phyloP scores from a whole-genome alignment of 345 rosid species.

The Laguncularia racemosa region DNA sequence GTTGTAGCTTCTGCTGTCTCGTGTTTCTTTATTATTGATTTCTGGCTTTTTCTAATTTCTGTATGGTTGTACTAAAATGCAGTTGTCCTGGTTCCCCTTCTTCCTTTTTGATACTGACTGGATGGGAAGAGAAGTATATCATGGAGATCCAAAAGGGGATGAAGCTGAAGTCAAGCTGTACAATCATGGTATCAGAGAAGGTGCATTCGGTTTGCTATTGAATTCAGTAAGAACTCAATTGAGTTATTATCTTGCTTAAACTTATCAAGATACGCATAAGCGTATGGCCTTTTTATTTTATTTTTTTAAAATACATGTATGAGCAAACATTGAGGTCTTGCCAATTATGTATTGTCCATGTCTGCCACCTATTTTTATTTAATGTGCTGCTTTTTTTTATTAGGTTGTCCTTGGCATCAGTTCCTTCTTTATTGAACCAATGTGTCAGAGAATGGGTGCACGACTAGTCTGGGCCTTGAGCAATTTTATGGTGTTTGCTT shows the following conservation, averaged over 20 bases:
- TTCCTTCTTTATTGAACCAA: constrained; percentile 82
- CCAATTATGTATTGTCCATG: background rate
- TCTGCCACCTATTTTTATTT: background rate
- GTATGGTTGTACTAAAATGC: constrained; percentile 23
- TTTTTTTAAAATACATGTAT: too few species aligned
- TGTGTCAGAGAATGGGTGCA: constrained; percentile 80
- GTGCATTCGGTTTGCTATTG: constrained; percentile 99
- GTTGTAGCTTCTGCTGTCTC: background rate
- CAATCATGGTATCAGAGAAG: constrained; percentile 89
- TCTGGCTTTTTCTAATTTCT: background rate
- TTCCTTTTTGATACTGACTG: constrained; percentile 97
- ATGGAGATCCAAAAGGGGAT: constrained; percentile 77
- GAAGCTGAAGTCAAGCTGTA: constrained; percentile 46
- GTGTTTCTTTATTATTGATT: background rate
- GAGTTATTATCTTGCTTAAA: constrained; percentile 16
- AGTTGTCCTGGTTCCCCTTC: constrained; percentile 99
- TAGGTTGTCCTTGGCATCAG: constrained; percentile 94
- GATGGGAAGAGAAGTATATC: constrained; percentile 99
- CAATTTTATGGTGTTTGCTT: constrained; percentile 74
- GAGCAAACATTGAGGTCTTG: too few species aligned
- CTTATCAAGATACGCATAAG: background rate
- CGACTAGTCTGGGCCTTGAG: constrained; percentile 88
- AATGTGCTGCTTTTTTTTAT: constrained; percentile 7
- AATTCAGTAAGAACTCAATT: constrained; percentile 86
- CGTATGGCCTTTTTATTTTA: too few species aligned